phyloP scores from a whole-genome alignment of 352 stramenopile genomes.

The Globisporangium cederbergense region DNA sequence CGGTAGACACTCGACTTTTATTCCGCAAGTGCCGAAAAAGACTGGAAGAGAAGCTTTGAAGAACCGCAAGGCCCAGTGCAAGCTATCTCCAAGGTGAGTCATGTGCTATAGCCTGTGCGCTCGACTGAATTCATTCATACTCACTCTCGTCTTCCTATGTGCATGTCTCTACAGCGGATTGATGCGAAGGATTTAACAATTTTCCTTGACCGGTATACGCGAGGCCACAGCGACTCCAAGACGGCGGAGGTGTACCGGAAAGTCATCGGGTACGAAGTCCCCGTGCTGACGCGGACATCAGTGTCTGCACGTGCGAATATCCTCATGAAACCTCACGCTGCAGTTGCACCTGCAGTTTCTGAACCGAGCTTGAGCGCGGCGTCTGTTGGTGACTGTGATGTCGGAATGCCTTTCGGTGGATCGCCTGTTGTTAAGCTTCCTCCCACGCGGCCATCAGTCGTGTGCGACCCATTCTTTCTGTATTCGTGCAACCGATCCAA shows the following conservation, averaged over 20 bases:
- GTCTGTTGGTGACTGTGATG: not conserved
- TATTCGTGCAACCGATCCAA: slow-evolving; percentile 52
- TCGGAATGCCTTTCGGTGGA: not conserved
- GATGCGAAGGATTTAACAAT: slow-evolving; percentile 80
- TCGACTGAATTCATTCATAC: not conserved
- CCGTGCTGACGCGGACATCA: slow-evolving; percentile 67
- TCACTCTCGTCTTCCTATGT: not conserved
- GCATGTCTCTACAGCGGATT: slow-evolving; percentile 30
- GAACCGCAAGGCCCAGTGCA: slow-evolving; percentile 47
- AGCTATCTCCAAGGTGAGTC: slow-evolving; percentile 53
- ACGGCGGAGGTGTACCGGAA: slow-evolving; percentile 49
- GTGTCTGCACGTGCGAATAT: slow-evolving; percentile 58
- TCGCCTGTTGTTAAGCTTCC: slow-evolving; percentile 19
- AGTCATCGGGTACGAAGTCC: slow-evolving; percentile 78
- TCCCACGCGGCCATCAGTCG: slow-evolving; percentile 37
- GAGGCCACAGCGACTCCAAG: slow-evolving; percentile 27
- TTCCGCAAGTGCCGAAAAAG: slow-evolving; percentile 53
- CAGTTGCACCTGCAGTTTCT: slow-evolving; percentile 7
- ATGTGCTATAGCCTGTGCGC: not conserved
- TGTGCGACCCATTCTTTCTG: slow-evolving; percentile 63
- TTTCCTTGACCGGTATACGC: slow-evolving; percentile 82
- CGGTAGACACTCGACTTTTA: slow-evolving; percentile 71
- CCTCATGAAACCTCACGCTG: slow-evolving; percentile 35
- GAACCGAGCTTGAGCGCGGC: slow-evolving; percentile 10
- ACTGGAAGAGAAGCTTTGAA: slow-evolving; percentile 64